Evolutionary conservation across 768 basidiomycete species (phyloP).

Genomic region (Psilocybe sp.): DNA sequence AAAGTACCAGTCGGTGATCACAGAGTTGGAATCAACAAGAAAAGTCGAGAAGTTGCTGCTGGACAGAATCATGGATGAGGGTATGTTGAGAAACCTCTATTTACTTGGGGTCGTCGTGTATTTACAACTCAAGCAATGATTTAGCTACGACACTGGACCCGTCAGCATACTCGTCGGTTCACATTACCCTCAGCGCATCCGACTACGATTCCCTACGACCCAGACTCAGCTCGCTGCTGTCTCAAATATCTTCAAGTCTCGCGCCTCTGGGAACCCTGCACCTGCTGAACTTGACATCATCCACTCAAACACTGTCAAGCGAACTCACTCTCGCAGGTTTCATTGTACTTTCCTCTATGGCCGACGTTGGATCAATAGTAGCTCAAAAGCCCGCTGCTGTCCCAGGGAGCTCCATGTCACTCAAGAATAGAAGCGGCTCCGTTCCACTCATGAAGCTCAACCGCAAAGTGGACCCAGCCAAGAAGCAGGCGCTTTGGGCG

Average conservation of each 20-base stretch:
- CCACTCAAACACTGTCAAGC: constrained; percentile 44
- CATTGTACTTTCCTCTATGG: constrained; percentile 43
- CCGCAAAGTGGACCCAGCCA: constrained; percentile 58
- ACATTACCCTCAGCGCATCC: constrained; percentile 59
- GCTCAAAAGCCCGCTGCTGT: constrained; percentile 69
- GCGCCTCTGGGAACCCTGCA: constrained; percentile 68
- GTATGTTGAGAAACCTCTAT: constrained; percentile 35
- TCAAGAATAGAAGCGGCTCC: constrained; percentile 33
- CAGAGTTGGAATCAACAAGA: constrained; percentile 50
- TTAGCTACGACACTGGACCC: constrained; percentile 57
- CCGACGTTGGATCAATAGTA: constrained; percentile 43
- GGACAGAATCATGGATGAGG: constrained; percentile 79
- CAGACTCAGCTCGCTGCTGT: constrained; percentile 52
- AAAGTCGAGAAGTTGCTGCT: constrained; percentile 77
- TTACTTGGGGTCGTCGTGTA: background rate
- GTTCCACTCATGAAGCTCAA: constrained; percentile 39
- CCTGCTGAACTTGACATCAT: constrained; percentile 50
- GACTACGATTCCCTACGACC: constrained; percentile 62
- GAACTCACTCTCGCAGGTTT: constrained; percentile 70
- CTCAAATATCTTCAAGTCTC: constrained; percentile 58
- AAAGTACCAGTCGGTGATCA: constrained; percentile 69
- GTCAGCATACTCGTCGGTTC: constrained; percentile 59
- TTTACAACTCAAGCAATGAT: constrained; percentile 5
- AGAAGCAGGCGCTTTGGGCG: constrained; percentile 89
- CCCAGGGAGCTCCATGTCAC: constrained; percentile 35